Evolutionary conservation across 192 early-diverging fungal species (phyloP).

Genomic region (Entomortierella beljakovae): DNA sequence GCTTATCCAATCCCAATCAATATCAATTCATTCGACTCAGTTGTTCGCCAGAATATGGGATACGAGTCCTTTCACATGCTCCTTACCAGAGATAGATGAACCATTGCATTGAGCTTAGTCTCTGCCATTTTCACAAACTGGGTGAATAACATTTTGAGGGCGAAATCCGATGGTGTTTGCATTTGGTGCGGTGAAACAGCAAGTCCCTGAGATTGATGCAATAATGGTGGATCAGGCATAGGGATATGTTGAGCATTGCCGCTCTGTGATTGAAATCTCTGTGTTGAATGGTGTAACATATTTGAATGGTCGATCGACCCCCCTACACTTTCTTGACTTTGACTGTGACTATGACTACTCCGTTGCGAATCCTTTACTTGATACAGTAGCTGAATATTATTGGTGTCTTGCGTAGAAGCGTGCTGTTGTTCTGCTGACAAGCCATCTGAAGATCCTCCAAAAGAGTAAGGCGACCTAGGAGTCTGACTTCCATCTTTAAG

Average conservation of each 20-base stretch:
- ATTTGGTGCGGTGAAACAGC: conserved; percentile 36
- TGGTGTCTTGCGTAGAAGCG: not conserved
- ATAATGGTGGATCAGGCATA: not conserved
- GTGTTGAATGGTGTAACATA: conserved; percentile 17
- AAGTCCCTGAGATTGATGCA: conserved; percentile 11
- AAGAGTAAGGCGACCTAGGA: conserved; percentile 43
- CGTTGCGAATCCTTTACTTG: conserved; percentile 15
- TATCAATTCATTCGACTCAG: not conserved
- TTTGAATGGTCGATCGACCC: conserved; percentile 18
- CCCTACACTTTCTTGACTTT: conserved; percentile 45
- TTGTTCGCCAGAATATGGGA: conserved; percentile 1
- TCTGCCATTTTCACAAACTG: conserved; percentile 72
- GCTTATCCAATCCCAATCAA: not conserved
- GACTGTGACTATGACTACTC: conserved; percentile 44
- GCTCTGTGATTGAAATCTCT: conserved; percentile 34
- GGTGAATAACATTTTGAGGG: conserved; percentile 64
- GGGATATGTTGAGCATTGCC: conserved; percentile 35
- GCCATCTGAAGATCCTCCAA: conserved; percentile 30
- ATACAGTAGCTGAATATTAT: not conserved
- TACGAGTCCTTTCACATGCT: not conserved
- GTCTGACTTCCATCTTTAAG: conserved; percentile 33
- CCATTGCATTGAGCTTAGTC: conserved; percentile 61
- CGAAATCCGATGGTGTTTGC: conserved; percentile 66
- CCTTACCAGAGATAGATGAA: conserved; percentile 46
- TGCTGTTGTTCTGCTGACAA: conserved; percentile 3